Percentiles rank a stretch among this genome's conserved stretches.
phyloP scores from a whole-genome alignment of 805 yeast genomes.

The Starmerella powellii region DNA sequence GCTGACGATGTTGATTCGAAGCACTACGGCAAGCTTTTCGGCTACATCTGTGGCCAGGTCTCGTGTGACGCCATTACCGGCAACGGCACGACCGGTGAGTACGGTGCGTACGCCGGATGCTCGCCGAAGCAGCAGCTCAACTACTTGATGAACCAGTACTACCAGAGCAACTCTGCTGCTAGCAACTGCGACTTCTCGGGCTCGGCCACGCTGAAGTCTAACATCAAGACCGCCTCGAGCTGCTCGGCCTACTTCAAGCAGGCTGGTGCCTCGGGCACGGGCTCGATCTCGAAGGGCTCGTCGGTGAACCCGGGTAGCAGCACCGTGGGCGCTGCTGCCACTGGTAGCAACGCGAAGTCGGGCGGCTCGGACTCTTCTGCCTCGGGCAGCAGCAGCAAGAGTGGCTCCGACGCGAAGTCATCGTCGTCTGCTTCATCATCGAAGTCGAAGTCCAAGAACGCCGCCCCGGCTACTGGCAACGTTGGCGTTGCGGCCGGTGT shows the following conservation, averaged over 20 bases:
- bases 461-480: slow-evolving; percentile 28
- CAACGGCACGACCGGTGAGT: slow-evolving; percentile 52
- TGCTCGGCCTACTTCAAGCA: slow-evolving; percentile 43
- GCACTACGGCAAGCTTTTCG: slow-evolving; percentile 52
- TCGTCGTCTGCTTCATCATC: slow-evolving; percentile 21
- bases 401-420: too few species aligned
- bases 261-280: slow-evolving; percentile 63
- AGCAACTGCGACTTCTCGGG: slow-evolving; percentile 56
- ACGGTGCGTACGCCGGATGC: slow-evolving; percentile 69
- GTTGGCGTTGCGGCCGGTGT: slow-evolving; percentile 18
- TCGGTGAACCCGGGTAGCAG: slow-evolving; percentile 18
- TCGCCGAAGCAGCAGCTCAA: slow-evolving; percentile 56
- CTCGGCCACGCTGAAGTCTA: slow-evolving; percentile 43
- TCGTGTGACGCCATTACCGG: slow-evolving; percentile 51
- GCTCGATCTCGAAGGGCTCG: slow-evolving; percentile 32
- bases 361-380: slow-evolving; percentile 6
- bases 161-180: slow-evolving; percentile 33
- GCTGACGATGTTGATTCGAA: slow-evolving; percentile 37
- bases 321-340: slow-evolving; percentile 9
- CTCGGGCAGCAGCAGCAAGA: too few species aligned
- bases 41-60: slow-evolving; percentile 43
- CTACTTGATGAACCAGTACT: slow-evolving; percentile 54
- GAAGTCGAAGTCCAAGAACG: slow-evolving; percentile 31
- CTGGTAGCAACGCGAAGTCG: slow-evolving; percentile 1
- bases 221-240: slow-evolving; percentile 35